Evolutionary conservation across 106 monocot genomes (phyloP).

Genomic region (Acorus gramineus): DNA sequence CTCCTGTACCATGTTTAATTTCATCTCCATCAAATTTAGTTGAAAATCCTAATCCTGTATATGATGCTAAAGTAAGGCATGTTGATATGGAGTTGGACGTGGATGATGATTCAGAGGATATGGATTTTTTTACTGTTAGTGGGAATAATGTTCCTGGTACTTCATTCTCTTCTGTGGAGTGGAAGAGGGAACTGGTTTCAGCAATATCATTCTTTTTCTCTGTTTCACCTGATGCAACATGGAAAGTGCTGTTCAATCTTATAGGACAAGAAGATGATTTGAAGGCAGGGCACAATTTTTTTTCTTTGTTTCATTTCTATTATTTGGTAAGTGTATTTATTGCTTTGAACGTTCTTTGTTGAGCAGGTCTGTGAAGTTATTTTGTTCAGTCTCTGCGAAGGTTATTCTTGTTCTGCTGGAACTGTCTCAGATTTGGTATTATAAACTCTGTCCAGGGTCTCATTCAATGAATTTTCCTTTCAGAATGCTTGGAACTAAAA

Average conservation of each 20-base stretch:
- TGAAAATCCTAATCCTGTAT: conserved; percentile 14
- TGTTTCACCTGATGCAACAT: conserved; percentile 40
- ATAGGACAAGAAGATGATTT: conserved; percentile 38
- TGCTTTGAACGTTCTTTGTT: not conserved
- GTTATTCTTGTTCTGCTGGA: conserved; percentile 27
- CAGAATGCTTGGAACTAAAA: too few species aligned
- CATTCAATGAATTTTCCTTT: not conserved
- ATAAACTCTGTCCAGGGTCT: not conserved
- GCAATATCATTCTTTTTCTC: conserved; percentile 56
- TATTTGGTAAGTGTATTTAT: not conserved
- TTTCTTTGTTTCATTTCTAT: not conserved
- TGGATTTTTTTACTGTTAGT: conserved; percentile 24
- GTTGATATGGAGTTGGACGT: conserved; percentile 79
- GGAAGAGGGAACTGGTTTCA: conserved; percentile 48
- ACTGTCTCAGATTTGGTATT: conserved; percentile 49
- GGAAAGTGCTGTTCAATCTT: conserved; percentile 54
- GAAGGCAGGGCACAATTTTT: conserved; percentile 35
- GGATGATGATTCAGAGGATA: conserved; percentile 38
- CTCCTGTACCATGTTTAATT: conserved; percentile 9
- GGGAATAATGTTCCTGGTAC: conserved; percentile 16
- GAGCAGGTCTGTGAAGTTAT: conserved; percentile 45
- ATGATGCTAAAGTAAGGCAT: conserved; percentile 20
- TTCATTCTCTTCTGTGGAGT: conserved; percentile 26
- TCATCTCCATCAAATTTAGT: conserved; percentile 9
- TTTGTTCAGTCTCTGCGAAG: conserved; percentile 43